Evolutionary conservation across 2,329 filamentous ascomycete genomes (phyloP).

Genomic region (Cercospora brassicicola): DNA sequence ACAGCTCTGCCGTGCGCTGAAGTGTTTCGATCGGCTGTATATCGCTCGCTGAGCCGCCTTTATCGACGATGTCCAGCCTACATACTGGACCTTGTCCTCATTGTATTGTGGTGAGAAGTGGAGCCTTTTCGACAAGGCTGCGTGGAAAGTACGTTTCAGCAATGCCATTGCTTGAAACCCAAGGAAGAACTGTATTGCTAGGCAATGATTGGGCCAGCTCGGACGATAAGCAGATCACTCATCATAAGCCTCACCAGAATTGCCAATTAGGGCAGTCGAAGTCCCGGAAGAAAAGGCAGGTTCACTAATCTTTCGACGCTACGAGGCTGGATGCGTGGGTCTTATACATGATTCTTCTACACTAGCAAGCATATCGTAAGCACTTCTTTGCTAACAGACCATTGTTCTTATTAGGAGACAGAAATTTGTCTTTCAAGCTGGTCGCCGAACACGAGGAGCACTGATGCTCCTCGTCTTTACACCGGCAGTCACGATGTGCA

Average conservation of each 20-base stretch:
- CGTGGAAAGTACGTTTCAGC: not conserved
- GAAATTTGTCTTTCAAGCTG: too few species aligned
- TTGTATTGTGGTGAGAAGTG: not conserved
- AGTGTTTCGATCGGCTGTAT: not conserved
- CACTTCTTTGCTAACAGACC: too few species aligned
- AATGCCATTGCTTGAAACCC: not conserved
- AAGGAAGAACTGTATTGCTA: not conserved
- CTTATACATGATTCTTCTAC: too few species aligned
- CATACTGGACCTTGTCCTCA: not conserved
- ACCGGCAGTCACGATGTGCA: too few species aligned
- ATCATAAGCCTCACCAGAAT: not conserved
- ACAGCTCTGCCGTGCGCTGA: not conserved
- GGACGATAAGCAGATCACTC: not conserved
- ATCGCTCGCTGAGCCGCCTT: not conserved
- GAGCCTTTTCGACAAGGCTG: not conserved
- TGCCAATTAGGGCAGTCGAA: not conserved
- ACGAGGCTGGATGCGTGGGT: too few species aligned
- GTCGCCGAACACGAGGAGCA: too few species aligned
- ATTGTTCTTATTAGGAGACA: too few species aligned
- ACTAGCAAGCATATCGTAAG: too few species aligned
- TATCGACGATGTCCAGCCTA: not conserved
- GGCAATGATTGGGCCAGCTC: not conserved
- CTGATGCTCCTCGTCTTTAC: too few species aligned
- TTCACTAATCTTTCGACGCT: too few species aligned
- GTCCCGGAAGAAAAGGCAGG: not conserved